Evolutionary conservation across 164 flowering plant species (phyloP).

Genomic region (Aristolochia fimbriata): DNA sequence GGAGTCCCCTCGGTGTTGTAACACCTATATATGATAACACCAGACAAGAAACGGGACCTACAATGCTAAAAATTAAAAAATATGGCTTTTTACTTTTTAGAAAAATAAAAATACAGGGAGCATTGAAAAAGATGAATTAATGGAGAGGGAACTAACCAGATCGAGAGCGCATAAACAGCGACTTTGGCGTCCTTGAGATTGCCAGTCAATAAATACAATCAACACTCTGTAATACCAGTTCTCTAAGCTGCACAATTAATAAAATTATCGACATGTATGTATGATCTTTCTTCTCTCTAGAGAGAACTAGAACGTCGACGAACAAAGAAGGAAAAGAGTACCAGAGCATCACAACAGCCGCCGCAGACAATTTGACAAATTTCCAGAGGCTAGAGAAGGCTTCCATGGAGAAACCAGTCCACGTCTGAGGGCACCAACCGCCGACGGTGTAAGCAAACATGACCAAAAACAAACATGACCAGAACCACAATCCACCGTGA

Average conservation of each 20-base stretch:
- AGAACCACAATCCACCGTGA: constrained; percentile 43
- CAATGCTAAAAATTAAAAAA: too few species aligned
- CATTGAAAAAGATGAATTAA: background rate
- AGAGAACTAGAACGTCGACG: background rate
- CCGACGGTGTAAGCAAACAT: constrained; percentile 22
- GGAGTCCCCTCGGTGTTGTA: too few species aligned
- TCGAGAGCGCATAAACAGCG: constrained; percentile 63
- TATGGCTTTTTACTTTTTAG: too few species aligned
- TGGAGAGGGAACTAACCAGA: constrained; percentile 32
- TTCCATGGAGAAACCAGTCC: constrained; percentile 42
- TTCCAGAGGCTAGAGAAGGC: constrained; percentile 42
- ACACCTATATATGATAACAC: too few species aligned
- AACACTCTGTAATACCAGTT: constrained; percentile 63
- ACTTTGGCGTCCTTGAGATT: constrained; percentile 44
- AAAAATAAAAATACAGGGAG: background rate
- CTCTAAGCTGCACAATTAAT: constrained; percentile 46
- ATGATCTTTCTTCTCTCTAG: too few species aligned
- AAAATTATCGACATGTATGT: background rate
- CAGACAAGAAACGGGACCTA: too few species aligned
- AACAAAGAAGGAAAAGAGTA: constrained; percentile 4
- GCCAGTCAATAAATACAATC: constrained; percentile 55
- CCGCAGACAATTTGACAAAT: constrained; percentile 33
- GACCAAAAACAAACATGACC: constrained; percentile 19
- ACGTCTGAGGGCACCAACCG: constrained; percentile 42
- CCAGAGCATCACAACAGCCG: constrained; percentile 51